Conservation (phyloP, 2,329 filamentous ascomycete species). For the Hypoxylon sp. region DNA sequence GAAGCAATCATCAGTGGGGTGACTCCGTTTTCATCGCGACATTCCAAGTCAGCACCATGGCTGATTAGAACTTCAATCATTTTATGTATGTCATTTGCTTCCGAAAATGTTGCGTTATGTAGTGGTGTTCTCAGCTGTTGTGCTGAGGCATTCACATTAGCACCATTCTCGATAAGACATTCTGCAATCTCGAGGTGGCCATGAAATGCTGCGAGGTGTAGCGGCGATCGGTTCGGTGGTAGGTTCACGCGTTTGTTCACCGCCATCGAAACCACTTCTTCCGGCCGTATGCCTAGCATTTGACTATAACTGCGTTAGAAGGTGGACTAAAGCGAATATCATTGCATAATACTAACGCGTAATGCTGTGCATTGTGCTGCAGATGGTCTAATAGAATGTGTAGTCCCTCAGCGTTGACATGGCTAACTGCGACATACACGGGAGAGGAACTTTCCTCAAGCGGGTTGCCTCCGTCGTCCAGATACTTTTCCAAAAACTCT, state of each 20-base stretch:
- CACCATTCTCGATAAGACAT: conserved; percentile 9
- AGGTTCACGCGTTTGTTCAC: neutral
- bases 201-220: neutral
- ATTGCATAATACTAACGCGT: conserved; percentile 9
- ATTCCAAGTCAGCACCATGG: conserved; percentile 3
- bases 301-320: neutral
- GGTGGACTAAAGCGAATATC: neutral
- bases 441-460: neutral
- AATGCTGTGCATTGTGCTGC: conserved; percentile 3
- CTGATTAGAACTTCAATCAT: neutral
- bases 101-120: neutral
- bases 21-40: neutral
- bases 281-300: neutral
- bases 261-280: neutral
- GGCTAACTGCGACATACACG: neutral
- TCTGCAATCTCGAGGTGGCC: neutral
- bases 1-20: conserved; percentile 16
- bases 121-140: neutral
- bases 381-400: conserved; percentile 15
- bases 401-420: conserved; percentile 10
- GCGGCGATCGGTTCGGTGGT: neutral
- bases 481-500: conserved; percentile 4
- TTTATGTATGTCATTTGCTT: neutral
- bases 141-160: neutral
- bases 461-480: conserved; percentile 10